Evolutionary conservation across 495 filamentous ascomycete genomes (phyloP).

Genomic region (Tuber indicum): DNA sequence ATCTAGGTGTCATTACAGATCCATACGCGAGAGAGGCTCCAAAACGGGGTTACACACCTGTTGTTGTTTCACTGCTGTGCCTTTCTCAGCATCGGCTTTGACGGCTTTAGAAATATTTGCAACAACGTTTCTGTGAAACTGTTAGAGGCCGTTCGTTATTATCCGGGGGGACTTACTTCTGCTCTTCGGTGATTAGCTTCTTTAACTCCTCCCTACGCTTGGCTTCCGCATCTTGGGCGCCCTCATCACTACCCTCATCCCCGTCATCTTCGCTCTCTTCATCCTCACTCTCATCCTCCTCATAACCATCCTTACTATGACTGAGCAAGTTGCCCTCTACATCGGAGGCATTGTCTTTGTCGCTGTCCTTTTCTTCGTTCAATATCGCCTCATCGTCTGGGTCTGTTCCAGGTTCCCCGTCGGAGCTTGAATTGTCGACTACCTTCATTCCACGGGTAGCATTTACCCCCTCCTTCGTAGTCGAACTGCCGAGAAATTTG

Average conservation of each 20-base stretch:
- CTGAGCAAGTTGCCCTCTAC: constrained; percentile 27
- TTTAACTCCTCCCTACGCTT: constrained; percentile 54
- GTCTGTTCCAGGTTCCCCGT: constrained; percentile 18
- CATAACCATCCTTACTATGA: constrained; percentile 27
- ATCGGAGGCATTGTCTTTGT: constrained; percentile 43
- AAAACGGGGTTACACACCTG: constrained; percentile 41
- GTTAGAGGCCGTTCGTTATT: constrained; percentile 10
- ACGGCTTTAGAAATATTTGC: constrained; percentile 65
- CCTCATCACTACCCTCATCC: constrained; percentile 31
- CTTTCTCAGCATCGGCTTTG: constrained; percentile 74
- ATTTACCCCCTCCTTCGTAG: constrained; percentile 42
- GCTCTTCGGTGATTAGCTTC: constrained; percentile 63
- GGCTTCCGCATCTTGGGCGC: constrained; percentile 30
- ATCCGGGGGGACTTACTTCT: constrained; percentile 45
- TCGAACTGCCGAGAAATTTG: constrained; percentile 52
- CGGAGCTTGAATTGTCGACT: constrained; percentile 10
- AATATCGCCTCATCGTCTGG: constrained; percentile 40
- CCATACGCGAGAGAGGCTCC: neutral
- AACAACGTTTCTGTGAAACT: constrained; percentile 48
- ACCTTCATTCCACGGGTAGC: constrained; percentile 45
- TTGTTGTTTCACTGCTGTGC: constrained; percentile 74
- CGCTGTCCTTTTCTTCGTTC: constrained; percentile 42
- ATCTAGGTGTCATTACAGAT: constrained; percentile 5
- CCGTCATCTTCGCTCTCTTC: constrained; percentile 34
- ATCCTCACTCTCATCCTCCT: constrained; percentile 22